phyloP scores from a whole-genome alignment of 495 filamentous ascomycete genomes.

The Clavariopsis aquatica region DNA sequence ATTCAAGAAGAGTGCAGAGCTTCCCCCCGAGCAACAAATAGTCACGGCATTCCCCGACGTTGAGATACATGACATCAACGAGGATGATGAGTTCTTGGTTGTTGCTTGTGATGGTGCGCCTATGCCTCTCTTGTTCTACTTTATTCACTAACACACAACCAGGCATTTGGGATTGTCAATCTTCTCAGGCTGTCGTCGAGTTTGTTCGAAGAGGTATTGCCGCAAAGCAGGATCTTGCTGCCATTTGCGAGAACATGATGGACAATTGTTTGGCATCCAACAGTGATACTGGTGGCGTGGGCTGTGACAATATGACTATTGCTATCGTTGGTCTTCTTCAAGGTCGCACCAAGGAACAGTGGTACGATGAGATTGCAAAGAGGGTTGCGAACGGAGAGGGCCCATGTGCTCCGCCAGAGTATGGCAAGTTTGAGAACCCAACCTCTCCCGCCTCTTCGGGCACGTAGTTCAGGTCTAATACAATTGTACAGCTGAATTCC shows the following conservation, averaged over 20 bases:
- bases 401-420: constrained; percentile 98
- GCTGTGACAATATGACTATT: constrained; percentile 99
- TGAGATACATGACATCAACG: constrained; percentile 79
- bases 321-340: constrained; percentile 82
- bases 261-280: constrained; percentile 97
- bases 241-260: constrained; percentile 99
- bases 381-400: constrained; percentile 96
- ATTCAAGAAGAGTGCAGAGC: constrained; percentile 98
- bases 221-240: constrained; percentile 86
- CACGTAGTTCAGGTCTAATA: constrained; percentile 38
- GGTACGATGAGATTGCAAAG: constrained; percentile 93
- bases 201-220: constrained; percentile 95
- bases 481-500: constrained; percentile 78
- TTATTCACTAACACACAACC: constrained; percentile 40
- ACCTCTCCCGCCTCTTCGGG: constrained; percentile 24
- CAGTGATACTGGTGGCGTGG: constrained; percentile 95
- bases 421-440: constrained; percentile 76
- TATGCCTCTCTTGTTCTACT: constrained; percentile 13
- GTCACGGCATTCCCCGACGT: constrained; percentile 97
- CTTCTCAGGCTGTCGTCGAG: constrained; percentile 94
- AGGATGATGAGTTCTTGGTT: constrained; percentile 96
- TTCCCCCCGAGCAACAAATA: constrained; percentile 95
- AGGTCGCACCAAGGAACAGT: constrained; percentile 92
- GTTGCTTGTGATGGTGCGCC: constrained; percentile 92
- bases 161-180: constrained; percentile 99